A percentile compares a stretch with the other conserved stretches of the same genome.
Evolutionary conservation across 164 flowering plant species (phyloP).

Genomic region (Piper longum): DNA sequence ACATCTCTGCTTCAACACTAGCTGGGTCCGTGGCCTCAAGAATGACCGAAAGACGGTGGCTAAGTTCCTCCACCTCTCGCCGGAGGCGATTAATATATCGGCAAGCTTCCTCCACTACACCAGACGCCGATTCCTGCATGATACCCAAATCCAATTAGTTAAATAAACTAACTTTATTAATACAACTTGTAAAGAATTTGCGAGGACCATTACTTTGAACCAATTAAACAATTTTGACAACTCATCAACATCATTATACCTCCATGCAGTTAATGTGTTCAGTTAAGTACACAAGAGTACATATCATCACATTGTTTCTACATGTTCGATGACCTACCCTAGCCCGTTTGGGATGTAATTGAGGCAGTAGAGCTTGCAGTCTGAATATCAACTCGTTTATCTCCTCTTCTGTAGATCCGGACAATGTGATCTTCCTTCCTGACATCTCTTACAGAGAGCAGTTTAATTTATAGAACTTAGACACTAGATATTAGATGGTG

Average conservation of each 20-base stretch:
- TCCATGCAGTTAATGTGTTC: too few relatives aligned
- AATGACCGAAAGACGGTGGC: constrained; percentile 51
- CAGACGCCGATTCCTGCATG: constrained; percentile 48
- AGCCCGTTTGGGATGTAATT: constrained; percentile 31
- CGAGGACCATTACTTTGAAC: too few relatives aligned
- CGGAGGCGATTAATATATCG: constrained; percentile 1
- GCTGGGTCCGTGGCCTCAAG: constrained; percentile 42
- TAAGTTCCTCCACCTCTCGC: constrained; percentile 1
- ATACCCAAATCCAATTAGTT: not conserved
- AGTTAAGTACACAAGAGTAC: too few relatives aligned
- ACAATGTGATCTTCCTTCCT: constrained; percentile 17
- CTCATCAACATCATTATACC: too few relatives aligned
- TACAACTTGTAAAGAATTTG: too few relatives aligned
- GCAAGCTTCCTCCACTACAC: constrained; percentile 67
- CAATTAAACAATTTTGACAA: too few relatives aligned
- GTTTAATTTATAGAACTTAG: too few relatives aligned
- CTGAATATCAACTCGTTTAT: constrained; percentile 44
- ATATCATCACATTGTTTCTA: too few relatives aligned
- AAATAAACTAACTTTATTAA: too few relatives aligned
- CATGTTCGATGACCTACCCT: constrained; percentile 21
- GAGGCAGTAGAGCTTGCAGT: constrained; percentile 48
- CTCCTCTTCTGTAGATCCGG: constrained; percentile 45
- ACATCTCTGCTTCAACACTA: constrained; percentile 41
- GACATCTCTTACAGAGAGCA: not conserved
- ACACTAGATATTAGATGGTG: too few relatives aligned